These are phyloP conservation scores for Globisporangium takayamanum DNA, from an alignment of 352 stramenopile genomes.

Conservation along the genomic window DNA sequence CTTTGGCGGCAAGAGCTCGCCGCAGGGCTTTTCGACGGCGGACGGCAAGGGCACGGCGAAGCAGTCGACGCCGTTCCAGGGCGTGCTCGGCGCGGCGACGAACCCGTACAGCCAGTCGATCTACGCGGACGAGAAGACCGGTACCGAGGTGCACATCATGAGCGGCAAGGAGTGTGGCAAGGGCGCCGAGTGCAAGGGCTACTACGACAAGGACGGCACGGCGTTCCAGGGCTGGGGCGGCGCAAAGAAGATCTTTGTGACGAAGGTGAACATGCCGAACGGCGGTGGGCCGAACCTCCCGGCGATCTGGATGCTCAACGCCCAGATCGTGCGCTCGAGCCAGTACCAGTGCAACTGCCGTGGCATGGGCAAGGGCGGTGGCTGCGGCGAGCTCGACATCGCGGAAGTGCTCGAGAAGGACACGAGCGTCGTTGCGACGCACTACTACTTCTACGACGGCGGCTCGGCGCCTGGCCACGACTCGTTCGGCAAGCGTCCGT, in stretches of 20 bases:
- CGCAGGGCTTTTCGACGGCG: constrained; percentile 49
- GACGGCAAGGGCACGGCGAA: constrained; percentile 42
- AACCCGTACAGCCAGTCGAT: constrained; percentile 34
- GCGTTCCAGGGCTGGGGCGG: constrained; percentile 60
- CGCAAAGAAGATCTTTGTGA: constrained; percentile 74
- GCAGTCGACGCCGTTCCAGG: constrained; percentile 36
- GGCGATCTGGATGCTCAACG: constrained; percentile 72
- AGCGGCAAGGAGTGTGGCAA: constrained; percentile 47
- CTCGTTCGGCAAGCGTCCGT: constrained; percentile 45
- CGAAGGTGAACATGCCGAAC: constrained; percentile 56
- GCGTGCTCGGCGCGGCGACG: constrained; percentile 39
- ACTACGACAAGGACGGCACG: constrained; percentile 66
- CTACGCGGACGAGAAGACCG: constrained; percentile 54
- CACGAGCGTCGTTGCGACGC: constrained; percentile 48
- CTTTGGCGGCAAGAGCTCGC: constrained; percentile 42
- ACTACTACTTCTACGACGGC: constrained; percentile 81
- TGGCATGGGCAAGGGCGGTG: constrained; percentile 45
- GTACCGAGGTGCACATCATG: constrained; percentile 75
- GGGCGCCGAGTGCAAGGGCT: constrained; percentile 46
- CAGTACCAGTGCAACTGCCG: constrained; percentile 85
- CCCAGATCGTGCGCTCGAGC: constrained; percentile 54
- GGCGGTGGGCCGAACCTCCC: constrained; percentile 42
- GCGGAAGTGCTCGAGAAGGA: constrained; percentile 66
- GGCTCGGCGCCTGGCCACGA: constrained; percentile 52
- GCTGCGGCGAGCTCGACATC: constrained; percentile 77